phyloP scores from a whole-genome alignment of 2,329 filamentous ascomycete species.

The Ceratocystis destructans region DNA sequence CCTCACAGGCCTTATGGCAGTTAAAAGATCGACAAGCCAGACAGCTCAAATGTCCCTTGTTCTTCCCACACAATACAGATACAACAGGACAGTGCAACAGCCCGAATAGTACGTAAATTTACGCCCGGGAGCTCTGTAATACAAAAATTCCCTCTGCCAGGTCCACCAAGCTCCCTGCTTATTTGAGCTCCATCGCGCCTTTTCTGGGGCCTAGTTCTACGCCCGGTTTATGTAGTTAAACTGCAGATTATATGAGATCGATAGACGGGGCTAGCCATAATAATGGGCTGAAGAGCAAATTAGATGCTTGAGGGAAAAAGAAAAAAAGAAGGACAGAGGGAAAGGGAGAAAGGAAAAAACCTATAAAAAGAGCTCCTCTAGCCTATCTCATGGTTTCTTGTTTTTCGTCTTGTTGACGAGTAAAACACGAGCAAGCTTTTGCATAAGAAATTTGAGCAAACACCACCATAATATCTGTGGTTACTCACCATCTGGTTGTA shows the following conservation, averaged over 20 bases:
- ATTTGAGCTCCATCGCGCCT: not conserved
- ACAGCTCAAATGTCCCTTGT: no score
- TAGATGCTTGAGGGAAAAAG: no score
- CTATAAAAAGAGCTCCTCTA: not conserved
- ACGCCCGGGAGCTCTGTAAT: not conserved
- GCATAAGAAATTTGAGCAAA: not conserved
- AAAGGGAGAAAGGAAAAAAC: not conserved
- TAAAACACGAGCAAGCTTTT: no score
- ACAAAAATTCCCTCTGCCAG: not conserved
- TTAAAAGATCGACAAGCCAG: not conserved
- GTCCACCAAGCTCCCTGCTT: not conserved
- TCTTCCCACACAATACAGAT: not conserved
- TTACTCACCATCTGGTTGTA: not conserved
- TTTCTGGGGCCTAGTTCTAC: not conserved
- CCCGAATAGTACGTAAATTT: not conserved
- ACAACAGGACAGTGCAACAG: not conserved
- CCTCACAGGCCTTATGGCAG: not conserved
- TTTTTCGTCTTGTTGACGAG: not conserved
- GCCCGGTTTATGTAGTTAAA: not conserved
- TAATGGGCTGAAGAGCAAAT: no score
- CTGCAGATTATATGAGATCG: no score
- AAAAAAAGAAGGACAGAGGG: no score
- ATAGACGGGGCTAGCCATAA: no score
- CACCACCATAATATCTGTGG: not conserved
- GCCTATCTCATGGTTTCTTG: not conserved